These are phyloP conservation scores for Apiospora aurea DNA, from an alignment of 2,329 filamentous ascomycete genomes.

Conservation along the genomic window DNA sequence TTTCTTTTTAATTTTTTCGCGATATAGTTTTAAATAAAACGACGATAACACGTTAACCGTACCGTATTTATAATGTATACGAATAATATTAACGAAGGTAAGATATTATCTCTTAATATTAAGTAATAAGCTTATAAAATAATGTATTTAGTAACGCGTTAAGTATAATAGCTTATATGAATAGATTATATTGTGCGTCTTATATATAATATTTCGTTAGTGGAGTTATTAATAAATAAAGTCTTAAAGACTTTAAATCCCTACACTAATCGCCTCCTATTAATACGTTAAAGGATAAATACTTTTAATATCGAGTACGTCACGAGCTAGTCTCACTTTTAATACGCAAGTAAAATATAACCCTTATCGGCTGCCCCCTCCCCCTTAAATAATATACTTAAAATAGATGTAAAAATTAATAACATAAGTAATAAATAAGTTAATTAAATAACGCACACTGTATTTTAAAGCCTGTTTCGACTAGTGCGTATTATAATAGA, in stretches of 20 bases:
- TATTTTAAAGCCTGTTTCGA: no score
- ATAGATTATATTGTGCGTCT: not conserved
- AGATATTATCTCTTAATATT: not conserved
- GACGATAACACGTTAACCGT: not conserved
- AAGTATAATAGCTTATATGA: no score
- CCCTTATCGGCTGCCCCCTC: no score
- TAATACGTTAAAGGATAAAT: not conserved
- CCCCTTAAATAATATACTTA: no score
- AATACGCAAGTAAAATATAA: not conserved
- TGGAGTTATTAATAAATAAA: not conserved
- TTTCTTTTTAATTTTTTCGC: not conserved
- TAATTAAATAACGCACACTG: no score
- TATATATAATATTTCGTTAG: not conserved
- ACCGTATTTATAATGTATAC: slow-evolving; percentile 7
- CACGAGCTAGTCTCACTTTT: not conserved
- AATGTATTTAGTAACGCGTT: not conserved
- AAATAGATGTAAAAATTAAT: no score
- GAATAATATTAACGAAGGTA: not conserved
- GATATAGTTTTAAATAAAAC: slow-evolving; percentile 6
- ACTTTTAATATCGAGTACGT: not conserved
- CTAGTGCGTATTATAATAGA: no score
- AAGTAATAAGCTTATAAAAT: not conserved
- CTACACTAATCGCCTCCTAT: not conserved
- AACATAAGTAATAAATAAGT: no score
- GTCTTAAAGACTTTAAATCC: not conserved